A percentile compares a stretch with the other conserved stretches of the same genome.
Conservation (phyloP, 495 filamentous ascomycete genomes). For the Neurospora hispaniola region DNA sequence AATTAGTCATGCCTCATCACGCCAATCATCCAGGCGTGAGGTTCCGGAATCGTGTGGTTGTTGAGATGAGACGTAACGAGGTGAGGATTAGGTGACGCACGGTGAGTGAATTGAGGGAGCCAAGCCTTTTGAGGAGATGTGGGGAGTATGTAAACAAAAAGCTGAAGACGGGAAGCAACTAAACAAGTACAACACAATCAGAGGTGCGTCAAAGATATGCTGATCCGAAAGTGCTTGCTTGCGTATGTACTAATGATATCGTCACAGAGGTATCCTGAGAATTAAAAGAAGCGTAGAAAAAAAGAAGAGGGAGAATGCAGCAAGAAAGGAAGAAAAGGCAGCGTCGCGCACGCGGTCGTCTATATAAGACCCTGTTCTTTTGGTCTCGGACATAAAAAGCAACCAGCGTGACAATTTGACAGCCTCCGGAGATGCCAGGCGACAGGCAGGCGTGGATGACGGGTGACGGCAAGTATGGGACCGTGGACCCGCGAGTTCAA, state of each 20-base stretch:
- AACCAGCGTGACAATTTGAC: not conserved
- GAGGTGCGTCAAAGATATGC: not conserved
- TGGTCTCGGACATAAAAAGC: not conserved
- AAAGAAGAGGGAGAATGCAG: not conserved
- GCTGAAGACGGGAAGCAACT: not conserved
- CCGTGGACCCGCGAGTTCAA: not conserved
- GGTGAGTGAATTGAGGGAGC: not conserved
- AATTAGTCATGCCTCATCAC: not conserved
- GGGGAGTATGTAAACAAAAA: not conserved
- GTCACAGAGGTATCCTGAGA: not conserved
- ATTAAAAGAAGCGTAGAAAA: not conserved
- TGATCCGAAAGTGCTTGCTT: not conserved
- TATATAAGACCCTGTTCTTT: not conserved
- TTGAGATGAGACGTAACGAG: not conserved
- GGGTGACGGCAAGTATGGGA: not conserved
- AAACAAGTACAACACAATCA: not conserved
- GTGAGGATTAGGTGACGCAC: not conserved
- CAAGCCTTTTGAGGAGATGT: not conserved
- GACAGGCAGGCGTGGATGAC: not conserved
- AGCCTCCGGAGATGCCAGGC: not conserved
- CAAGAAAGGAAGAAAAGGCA: not conserved
- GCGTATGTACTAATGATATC: not conserved
- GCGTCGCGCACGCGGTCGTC: not conserved
- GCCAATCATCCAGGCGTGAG: not conserved
- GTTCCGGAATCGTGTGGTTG: not conserved